phyloP scores from a whole-genome alignment of 2,329 filamentous ascomycete genomes.

The Albophoma yamanashiensis region DNA sequence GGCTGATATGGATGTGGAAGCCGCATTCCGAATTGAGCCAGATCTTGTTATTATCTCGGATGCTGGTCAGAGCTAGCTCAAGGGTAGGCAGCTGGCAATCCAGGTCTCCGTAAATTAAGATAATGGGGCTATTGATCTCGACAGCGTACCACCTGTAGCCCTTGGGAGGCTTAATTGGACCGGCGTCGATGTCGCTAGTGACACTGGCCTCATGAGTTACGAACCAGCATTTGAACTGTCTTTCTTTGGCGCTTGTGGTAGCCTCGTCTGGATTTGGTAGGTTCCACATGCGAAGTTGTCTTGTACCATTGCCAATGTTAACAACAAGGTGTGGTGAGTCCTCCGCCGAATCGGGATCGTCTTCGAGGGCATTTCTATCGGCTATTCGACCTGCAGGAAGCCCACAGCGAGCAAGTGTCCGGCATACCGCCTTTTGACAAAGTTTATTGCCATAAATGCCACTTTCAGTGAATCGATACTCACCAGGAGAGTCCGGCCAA shows the following conservation, averaged over 20 bases:
- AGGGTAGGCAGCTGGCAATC: slow-evolving; percentile 10
- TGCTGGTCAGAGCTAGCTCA: slow-evolving; percentile 6
- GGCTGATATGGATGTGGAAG: slow-evolving; percentile 15
- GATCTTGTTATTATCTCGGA: slow-evolving; percentile 10
- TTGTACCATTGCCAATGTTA: background rate
- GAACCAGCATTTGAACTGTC: background rate
- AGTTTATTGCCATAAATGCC: slow-evolving; percentile 4
- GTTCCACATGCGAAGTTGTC: background rate
- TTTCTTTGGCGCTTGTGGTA: background rate
- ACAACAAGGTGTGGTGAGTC: background rate
- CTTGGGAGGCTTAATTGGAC: background rate
- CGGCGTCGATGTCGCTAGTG: background rate
- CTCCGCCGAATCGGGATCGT: background rate
- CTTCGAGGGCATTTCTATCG: background rate
- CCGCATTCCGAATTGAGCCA: slow-evolving; percentile 15
- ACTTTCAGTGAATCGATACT: background rate
- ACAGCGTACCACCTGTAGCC: slow-evolving; percentile 13
- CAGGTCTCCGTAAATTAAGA: slow-evolving; percentile 9
- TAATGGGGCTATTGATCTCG: slow-evolving; percentile 15
- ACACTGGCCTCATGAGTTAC: background rate
- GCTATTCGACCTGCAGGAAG: slow-evolving; percentile 5
- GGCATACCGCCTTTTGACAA: slow-evolving; percentile 7
- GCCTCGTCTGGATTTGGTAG: background rate
- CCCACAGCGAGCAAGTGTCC: slow-evolving; percentile 9
- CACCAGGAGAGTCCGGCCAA: background rate